Evolutionary conservation across 1,284 basidiomycete species (phyloP).

Genomic region (Cryptococcus amylolentus): DNA sequence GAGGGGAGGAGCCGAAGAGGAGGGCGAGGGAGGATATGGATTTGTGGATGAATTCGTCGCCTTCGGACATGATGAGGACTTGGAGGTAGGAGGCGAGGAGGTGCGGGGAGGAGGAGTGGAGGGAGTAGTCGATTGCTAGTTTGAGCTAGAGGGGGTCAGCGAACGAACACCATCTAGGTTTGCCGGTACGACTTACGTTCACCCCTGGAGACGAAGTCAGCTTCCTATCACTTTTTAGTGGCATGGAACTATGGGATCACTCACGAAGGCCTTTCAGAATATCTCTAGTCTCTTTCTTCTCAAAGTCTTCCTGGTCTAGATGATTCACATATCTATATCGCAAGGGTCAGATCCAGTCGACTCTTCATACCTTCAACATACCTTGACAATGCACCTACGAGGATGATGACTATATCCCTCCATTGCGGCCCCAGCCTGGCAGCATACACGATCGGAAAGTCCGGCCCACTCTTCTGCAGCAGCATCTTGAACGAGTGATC

Average conservation of each 20-base stretch:
- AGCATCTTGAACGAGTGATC: slow-evolving; percentile 47
- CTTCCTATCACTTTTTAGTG: background rate
- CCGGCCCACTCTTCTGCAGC: slow-evolving; percentile 47
- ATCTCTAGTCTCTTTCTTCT: slow-evolving; percentile 41
- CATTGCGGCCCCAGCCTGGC: slow-evolving; percentile 42
- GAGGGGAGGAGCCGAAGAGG: slow-evolving; percentile 21
- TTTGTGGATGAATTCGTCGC: slow-evolving; percentile 44
- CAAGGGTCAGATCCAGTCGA: slow-evolving; percentile 1
- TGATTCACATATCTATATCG: slow-evolving; percentile 45
- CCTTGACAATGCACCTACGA: slow-evolving; percentile 48
- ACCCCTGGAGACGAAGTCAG: slow-evolving; percentile 19
- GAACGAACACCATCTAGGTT: background rate
- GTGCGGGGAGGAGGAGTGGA: slow-evolving; percentile 32
- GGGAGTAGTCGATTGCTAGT: slow-evolving; percentile 48
- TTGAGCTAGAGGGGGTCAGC: slow-evolving; percentile 37
- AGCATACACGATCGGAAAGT: slow-evolving; percentile 49
- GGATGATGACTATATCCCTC: slow-evolving; percentile 46
- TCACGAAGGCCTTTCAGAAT: slow-evolving; percentile 42
- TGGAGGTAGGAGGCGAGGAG: slow-evolving; percentile 50
- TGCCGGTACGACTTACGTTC: slow-evolving; percentile 30
- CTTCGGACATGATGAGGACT: slow-evolving; percentile 51
- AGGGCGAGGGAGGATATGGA: slow-evolving; percentile 42
- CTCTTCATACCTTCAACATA: slow-evolving; percentile 10
- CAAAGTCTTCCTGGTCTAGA: slow-evolving; percentile 46
- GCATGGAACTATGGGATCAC: slow-evolving; percentile 1